Conservation (phyloP, 176 grass and related monocot genomes). For the Triticum monococcum region DNA sequence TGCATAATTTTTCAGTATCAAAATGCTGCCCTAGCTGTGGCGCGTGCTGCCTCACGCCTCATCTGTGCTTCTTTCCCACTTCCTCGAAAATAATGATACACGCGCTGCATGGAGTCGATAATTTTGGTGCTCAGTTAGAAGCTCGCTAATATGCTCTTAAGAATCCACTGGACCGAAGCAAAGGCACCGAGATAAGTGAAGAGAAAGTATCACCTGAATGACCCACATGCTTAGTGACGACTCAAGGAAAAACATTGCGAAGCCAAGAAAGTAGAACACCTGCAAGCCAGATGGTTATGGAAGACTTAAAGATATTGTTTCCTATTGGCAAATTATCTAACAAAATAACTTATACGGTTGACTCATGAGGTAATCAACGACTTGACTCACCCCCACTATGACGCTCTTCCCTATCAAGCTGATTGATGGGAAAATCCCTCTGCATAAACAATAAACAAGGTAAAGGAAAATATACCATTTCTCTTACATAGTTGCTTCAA, state of each 20-base stretch:
- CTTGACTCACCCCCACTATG: constrained; percentile 58
- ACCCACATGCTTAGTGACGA: constrained; percentile 67
- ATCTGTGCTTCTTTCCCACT: constrained; percentile 62
- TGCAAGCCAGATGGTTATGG: constrained; percentile 11
- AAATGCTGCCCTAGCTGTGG: constrained; percentile 57
- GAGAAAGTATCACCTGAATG: constrained; percentile 49
- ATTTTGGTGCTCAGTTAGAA: neutral
- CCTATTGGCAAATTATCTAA: neutral
- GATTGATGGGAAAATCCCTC: constrained; percentile 60
- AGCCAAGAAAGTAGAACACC: constrained; percentile 73
- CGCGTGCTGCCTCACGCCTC: constrained; percentile 45
- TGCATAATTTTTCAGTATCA: neutral
- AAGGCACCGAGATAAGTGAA: neutral
- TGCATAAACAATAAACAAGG: constrained; percentile 18
- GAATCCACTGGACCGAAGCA: neutral
- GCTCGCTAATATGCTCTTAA: neutral
- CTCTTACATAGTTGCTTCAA: neutral
- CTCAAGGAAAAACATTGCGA: constrained; percentile 59
- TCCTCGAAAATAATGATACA: constrained; percentile 63
- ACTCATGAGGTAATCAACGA: neutral
- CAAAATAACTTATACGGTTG: neutral
- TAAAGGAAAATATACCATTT: neutral
- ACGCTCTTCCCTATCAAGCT: constrained; percentile 49
- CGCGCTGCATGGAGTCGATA: constrained; percentile 35
- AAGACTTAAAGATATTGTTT: neutral